Conservation (phyloP, 2,329 filamentous ascomycete genomes). For the Aaosphaeria arxii region DNA sequence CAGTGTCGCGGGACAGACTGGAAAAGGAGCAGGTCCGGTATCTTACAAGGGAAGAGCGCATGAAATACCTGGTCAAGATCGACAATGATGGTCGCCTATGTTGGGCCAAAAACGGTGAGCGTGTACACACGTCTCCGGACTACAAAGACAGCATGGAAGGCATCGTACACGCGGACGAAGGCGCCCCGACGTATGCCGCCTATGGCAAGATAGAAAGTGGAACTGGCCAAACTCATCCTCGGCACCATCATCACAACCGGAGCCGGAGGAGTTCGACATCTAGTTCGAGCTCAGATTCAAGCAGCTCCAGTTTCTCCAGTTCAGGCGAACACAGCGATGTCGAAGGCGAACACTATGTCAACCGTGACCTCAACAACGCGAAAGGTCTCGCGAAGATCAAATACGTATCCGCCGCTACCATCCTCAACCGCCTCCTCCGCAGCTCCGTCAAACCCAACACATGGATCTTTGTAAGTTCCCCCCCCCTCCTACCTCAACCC, state of each 20-base stretch:
- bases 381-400: slow-evolving; percentile 61
- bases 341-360: slow-evolving; percentile 63
- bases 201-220: slow-evolving; percentile 18
- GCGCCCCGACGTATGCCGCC: slow-evolving; percentile 40
- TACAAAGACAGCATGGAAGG: slow-evolving; percentile 78
- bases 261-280: slow-evolving; percentile 8
- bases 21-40: slow-evolving; percentile 81
- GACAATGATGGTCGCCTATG: slow-evolving; percentile 72
- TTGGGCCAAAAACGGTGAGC: slow-evolving; percentile 79
- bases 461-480: slow-evolving; percentile 73
- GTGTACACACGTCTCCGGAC: slow-evolving; percentile 71
- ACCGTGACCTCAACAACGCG: slow-evolving; percentile 59
- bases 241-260: background rate
- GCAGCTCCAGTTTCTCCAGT: slow-evolving; percentile 32
- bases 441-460: slow-evolving; percentile 81
- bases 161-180: slow-evolving; percentile 44
- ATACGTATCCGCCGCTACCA: slow-evolving; percentile 67
- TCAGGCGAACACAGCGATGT: slow-evolving; percentile 55
- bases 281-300: slow-evolving; percentile 12
- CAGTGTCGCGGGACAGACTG: slow-evolving; percentile 70
- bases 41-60: slow-evolving; percentile 75
- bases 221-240: background rate
- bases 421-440: slow-evolving; percentile 76
- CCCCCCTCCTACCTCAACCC: background rate
- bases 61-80: slow-evolving; percentile 76